These are phyloP conservation scores for Pachysandra terminalis DNA, from an alignment of 164 flowering plant species.

Conservation along the genomic window DNA sequence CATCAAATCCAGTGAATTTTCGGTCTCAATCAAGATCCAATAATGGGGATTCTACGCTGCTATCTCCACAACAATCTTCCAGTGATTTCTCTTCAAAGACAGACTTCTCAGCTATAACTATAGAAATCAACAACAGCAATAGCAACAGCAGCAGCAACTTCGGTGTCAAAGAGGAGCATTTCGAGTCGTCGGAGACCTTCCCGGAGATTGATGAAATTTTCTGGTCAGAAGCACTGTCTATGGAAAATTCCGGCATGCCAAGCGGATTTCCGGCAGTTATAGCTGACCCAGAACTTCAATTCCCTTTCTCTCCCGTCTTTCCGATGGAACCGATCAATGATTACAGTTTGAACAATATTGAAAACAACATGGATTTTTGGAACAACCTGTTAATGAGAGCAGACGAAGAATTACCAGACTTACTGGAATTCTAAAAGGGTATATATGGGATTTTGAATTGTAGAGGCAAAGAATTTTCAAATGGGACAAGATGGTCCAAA, in stretches of 20 bases:
- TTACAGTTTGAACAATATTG: not conserved
- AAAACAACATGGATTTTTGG: slow-evolving; percentile 27
- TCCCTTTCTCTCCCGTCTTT: slow-evolving; percentile 11
- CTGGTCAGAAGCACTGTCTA: slow-evolving; percentile 40
- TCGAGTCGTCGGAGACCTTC: slow-evolving; percentile 20
- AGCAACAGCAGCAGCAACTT: slow-evolving; percentile 5
- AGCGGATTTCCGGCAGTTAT: slow-evolving; percentile 2
- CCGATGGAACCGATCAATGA: not conserved
- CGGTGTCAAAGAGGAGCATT: slow-evolving; percentile 12
- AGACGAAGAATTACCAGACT: slow-evolving; percentile 13
- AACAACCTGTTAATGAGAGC: slow-evolving; percentile 16
- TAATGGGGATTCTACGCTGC: not conserved
- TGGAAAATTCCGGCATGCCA: not conserved
- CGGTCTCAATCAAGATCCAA: not conserved
- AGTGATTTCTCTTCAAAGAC: slow-evolving; percentile 27
- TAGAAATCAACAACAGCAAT: not conserved
- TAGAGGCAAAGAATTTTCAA: not conserved
- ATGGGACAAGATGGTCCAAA: too few relatives aligned
- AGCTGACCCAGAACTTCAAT: not conserved
- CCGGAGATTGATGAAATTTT: slow-evolving; percentile 40
- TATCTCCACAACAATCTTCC: slow-evolving; percentile 33
- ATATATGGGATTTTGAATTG: not conserved
- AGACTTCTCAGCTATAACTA: slow-evolving; percentile 4
- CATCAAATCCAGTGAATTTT: not conserved
- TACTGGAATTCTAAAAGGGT: slow-evolving; percentile 15